phyloP scores from a whole-genome alignment of 805 yeast genomes.

The Yamadazyma laniorum region DNA sequence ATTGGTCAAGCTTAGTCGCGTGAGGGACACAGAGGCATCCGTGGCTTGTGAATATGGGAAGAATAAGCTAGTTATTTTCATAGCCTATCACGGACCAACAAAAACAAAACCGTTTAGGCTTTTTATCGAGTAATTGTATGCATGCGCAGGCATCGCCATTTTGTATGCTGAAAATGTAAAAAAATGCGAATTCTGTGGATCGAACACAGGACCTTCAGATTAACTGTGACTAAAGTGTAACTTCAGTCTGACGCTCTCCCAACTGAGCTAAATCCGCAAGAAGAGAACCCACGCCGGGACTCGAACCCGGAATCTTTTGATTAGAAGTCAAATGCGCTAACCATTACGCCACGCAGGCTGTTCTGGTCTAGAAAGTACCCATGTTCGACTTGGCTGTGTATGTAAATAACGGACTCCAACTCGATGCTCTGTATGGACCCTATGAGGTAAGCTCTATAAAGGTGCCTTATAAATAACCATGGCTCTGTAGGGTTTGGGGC shows the following conservation, averaged over 20 bases:
- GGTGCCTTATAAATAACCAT: too few species aligned
- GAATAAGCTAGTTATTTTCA: conserved; percentile 14
- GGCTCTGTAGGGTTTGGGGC: too few species aligned
- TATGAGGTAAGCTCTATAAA: too few species aligned
- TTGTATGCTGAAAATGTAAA: conserved; percentile 18
- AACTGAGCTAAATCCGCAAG: conserved; percentile 35
- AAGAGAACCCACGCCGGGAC: conserved; percentile 47
- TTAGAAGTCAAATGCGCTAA: conserved; percentile 68
- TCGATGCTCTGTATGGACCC: too few species aligned
- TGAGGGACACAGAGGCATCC: conserved; percentile 17
- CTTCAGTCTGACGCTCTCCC: conserved; percentile 41
- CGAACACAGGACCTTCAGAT: conserved; percentile 85
- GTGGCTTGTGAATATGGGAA: conserved; percentile 26
- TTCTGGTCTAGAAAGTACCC: not conserved
- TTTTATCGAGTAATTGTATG: not conserved
- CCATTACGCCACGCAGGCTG: conserved; percentile 64
- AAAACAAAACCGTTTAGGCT: not conserved
- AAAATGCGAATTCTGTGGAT: conserved; percentile 65
- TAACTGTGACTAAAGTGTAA: conserved; percentile 29
- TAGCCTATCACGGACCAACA: too few species aligned
- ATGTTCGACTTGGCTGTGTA: not conserved
- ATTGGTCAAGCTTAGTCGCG: conserved; percentile 26
- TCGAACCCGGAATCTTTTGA: conserved; percentile 68
- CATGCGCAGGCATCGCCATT: conserved; percentile 3
- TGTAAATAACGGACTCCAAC: too few species aligned